Base-by-base conservation (phyloP, 2,329 filamentous ascomycete genomes). In the Thelonectria blattea region DNA sequence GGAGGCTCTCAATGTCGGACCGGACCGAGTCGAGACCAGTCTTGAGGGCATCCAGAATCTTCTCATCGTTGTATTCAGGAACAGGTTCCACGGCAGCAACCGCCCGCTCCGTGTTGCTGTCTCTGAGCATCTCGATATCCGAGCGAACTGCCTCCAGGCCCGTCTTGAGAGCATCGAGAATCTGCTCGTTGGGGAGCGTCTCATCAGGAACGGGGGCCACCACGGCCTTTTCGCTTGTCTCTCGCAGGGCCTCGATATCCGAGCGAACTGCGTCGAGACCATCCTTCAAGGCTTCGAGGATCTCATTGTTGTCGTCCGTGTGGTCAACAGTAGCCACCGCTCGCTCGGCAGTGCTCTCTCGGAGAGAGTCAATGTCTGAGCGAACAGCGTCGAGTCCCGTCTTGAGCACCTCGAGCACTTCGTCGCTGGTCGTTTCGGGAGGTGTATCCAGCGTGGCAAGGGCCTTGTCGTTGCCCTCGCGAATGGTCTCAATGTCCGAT, bases 331-430 rank as follows among this genome's bases (percentile, higher is more conserved):
- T 54, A 2, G 66, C 62, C n/a, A 71, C 78, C 1, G 87, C 85
- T 37, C 76, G 79, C 12, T 69, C 68, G 46, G 79, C 78, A 45
- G 77, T 78, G 58, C 72, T 78, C 14, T 89, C 86, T 20, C 91
- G 90, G 24, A 97, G 82, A 17, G 83, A 83, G 61, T 93, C 90
- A 65, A 97, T 91, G 50, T 97, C 93, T 2, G 85, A 83, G 57
- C 88, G 88, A 14, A 98, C 83, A 39, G 83, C 84, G 43, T 90
- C 87, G 8, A 98, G 80, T 0, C 93, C 93, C n/a, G 88, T 84
- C 73, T 90, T 96, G 57, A 98, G 82, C 0, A 91, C 91, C 61
- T 97, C 91, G 1, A 97, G 81, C 52, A 97, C 92, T 74, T 97
- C 93, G 65, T 96, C 91, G 60, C 90, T 94, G 58, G 91, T 88